Percentiles rank a stretch among this genome's conserved stretches.
Evolutionary conservation across 805 yeast species (phyloP).

Genomic region (Wickerhamomyces ciferrii): DNA sequence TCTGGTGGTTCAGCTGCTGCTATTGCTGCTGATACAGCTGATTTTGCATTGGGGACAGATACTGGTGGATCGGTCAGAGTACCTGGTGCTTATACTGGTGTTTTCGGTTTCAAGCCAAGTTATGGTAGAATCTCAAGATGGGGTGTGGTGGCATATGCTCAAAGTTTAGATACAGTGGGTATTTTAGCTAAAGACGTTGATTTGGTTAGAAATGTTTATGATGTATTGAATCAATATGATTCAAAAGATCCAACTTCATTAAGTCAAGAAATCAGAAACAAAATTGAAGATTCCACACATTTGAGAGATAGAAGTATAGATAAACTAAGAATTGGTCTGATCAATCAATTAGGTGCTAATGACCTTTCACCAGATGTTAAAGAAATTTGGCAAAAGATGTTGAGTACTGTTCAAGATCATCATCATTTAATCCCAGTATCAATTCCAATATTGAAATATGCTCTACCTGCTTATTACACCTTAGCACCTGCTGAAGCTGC

Average conservation of each 20-base stretch:
- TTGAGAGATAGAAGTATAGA: slow-evolving; percentile 1
- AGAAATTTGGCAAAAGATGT: slow-evolving; percentile 28
- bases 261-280: slow-evolving; percentile 27
- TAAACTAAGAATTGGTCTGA: slow-evolving; percentile 60
- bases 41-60: slow-evolving; percentile 86
- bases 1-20: slow-evolving; percentile 97
- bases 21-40: slow-evolving; percentile 66
- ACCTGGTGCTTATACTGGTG: slow-evolving; percentile 85
- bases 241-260: slow-evolving; percentile 75
- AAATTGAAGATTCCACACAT: slow-evolving; percentile 7
- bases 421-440: slow-evolving; percentile 58
- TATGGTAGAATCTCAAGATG: slow-evolving; percentile 89
- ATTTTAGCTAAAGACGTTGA: slow-evolving; percentile 51
- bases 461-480: slow-evolving; percentile 81
- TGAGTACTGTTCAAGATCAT: slow-evolving; percentile 35
- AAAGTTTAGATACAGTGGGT: slow-evolving; percentile 93
- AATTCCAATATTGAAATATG: slow-evolving; percentile 58
- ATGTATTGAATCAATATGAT: slow-evolving; percentile 56
- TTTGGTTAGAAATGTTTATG: slow-evolving; percentile 42
- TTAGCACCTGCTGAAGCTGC: slow-evolving; percentile 92
- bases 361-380: slow-evolving; percentile 38
- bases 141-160: slow-evolving; percentile 93
- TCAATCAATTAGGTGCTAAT: slow-evolving; percentile 56
- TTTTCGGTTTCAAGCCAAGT: slow-evolving; percentile 86
- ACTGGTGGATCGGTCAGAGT: slow-evolving; percentile 95